phyloP scores from a whole-genome alignment of 1,139 yeast species.

The Scheffersomyces quercinus region DNA sequence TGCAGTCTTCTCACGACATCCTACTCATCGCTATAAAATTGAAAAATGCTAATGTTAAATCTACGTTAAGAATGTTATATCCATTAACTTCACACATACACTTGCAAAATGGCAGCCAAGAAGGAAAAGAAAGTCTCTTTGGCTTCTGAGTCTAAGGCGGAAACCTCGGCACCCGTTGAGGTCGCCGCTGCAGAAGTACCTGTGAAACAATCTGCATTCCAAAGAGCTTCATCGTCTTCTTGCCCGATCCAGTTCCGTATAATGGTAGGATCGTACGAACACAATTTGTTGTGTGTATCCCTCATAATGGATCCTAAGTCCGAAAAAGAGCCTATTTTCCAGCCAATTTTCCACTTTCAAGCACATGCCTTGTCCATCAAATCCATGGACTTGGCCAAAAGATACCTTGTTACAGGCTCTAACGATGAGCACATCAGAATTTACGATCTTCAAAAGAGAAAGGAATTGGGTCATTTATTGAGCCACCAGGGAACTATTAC shows the following conservation, averaged over 20 bases:
- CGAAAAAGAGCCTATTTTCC: conserved; percentile 59
- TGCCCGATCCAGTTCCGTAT: conserved; percentile 58
- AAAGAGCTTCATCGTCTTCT: background rate
- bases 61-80: too few relatives aligned
- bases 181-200: too few relatives aligned
- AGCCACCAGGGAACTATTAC: conserved; percentile 92
- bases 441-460: conserved; percentile 90
- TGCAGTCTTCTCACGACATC: too few relatives aligned
- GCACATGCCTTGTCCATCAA: conserved; percentile 90
- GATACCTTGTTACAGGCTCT: conserved; percentile 91
- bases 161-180: too few relatives aligned
- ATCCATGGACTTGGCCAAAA: conserved; percentile 76
- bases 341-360: conserved; percentile 92
- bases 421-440: conserved; percentile 95
- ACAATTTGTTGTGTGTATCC: conserved; percentile 83
- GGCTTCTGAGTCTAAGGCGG: too few relatives aligned
- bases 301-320: conserved; percentile 47
- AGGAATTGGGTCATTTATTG: conserved; percentile 86
- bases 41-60: too few relatives aligned
- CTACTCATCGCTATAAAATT: too few relatives aligned
- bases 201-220: too few relatives aligned
- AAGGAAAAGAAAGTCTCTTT: too few relatives aligned
- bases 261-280: conserved; percentile 94
- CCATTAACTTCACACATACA: too few relatives aligned
- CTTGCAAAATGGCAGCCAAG: too few relatives aligned